phyloP scores from a whole-genome alignment of 1,284 basidiomycete genomes.

The Cryptococcus hybrid region DNA sequence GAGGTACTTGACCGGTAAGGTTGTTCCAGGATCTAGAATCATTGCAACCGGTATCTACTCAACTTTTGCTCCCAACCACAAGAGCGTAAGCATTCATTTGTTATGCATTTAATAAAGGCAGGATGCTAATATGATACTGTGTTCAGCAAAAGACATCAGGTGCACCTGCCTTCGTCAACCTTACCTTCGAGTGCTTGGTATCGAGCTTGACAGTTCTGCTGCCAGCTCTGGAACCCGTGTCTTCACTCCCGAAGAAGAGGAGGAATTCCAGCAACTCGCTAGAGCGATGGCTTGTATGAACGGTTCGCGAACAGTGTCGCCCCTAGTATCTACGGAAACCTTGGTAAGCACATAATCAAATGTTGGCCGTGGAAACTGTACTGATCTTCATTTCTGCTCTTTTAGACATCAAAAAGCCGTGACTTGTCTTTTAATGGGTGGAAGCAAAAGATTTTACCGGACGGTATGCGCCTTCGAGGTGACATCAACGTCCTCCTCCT shows the following conservation, averaged over 20 bases:
- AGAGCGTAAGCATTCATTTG: slow-evolving; percentile 61
- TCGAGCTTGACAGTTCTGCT: slow-evolving; percentile 73
- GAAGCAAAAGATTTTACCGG: slow-evolving; percentile 98
- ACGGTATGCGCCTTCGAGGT: slow-evolving; percentile 94
- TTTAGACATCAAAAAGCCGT: slow-evolving; percentile 95
- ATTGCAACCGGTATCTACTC: slow-evolving; percentile 97
- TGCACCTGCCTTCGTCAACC: slow-evolving; percentile 87
- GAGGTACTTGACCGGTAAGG: slow-evolving; percentile 77
- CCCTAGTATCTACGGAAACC: slow-evolving; percentile 94
- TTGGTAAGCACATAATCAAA: slow-evolving; percentile 58
- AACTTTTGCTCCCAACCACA: slow-evolving; percentile 78
- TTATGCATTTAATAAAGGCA: no score
- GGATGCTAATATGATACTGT: slow-evolving; percentile 15
- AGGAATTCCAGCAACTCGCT: slow-evolving; percentile 86
- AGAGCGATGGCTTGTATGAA: slow-evolving; percentile 86
- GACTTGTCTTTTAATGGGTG: slow-evolving; percentile 90
- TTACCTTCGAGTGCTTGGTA: slow-evolving; percentile 88
- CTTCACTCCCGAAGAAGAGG: slow-evolving; percentile 95
- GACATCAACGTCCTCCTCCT: slow-evolving; percentile 97
- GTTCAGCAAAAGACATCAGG: slow-evolving; percentile 64
- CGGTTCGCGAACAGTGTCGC: slow-evolving; percentile 92
- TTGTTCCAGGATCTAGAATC: slow-evolving; percentile 91
- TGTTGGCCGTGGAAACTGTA: background rate
- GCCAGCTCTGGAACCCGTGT: slow-evolving; percentile 62
- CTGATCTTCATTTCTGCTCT: background rate